Evolutionary conservation across 1,284 basidiomycete genomes (phyloP).

Genomic region (Leccinum fallax): DNA sequence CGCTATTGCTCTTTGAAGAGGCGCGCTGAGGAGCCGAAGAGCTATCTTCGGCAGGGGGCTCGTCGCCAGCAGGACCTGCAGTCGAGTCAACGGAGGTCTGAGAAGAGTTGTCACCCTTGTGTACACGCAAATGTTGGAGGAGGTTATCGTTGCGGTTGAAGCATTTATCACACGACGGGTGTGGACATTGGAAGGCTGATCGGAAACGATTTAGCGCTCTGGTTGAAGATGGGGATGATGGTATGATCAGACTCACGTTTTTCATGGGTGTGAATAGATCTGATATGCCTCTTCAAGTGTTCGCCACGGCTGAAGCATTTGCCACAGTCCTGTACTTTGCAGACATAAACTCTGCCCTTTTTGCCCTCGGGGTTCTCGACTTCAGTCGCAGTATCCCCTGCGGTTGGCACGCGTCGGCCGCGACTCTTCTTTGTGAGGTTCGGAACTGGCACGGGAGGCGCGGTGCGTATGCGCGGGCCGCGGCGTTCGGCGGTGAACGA

Average conservation of each 20-base stretch:
- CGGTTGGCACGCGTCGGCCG: constrained; percentile 66
- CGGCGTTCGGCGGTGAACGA: constrained; percentile 38
- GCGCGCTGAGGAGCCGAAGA: constrained; percentile 29
- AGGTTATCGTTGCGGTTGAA: constrained; percentile 70
- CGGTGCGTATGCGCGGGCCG: constrained; percentile 39
- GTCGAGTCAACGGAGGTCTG: constrained; percentile 39
- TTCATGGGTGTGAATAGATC: constrained; percentile 76
- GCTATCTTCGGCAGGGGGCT: constrained; percentile 23
- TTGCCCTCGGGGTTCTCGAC: constrained; percentile 38
- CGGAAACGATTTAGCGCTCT: constrained; percentile 28
- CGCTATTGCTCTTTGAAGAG: constrained; percentile 23
- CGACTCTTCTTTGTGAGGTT: constrained; percentile 74
- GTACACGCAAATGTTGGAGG: constrained; percentile 59
- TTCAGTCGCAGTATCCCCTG: constrained; percentile 28
- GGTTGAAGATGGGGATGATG: constrained; percentile 20
- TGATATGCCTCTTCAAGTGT: constrained; percentile 78
- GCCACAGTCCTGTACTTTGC: constrained; percentile 66
- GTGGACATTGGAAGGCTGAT: constrained; percentile 60
- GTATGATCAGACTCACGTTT: constrained; percentile 58
- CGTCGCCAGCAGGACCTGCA: constrained; percentile 30
- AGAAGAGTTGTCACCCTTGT: constrained; percentile 46
- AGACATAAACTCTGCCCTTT: constrained; percentile 56
- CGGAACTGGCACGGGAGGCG: constrained; percentile 63
- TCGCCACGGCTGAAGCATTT: constrained; percentile 76
- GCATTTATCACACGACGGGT: constrained; percentile 56